Evolutionary conservation across 2,329 filamentous ascomycete species (phyloP).

Genomic region (Fusarium incarnatum): DNA sequence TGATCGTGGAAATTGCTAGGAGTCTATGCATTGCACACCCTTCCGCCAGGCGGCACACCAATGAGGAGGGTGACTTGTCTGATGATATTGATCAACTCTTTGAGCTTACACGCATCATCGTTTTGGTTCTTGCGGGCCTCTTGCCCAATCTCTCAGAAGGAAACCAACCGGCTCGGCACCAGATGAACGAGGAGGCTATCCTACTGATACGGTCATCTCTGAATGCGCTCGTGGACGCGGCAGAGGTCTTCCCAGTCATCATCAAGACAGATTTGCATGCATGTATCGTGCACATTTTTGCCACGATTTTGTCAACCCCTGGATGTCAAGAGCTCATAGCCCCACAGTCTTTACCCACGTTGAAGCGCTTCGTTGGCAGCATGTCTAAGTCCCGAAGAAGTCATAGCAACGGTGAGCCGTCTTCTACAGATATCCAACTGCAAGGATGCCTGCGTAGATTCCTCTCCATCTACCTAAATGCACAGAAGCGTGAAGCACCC

Average conservation of each 20-base stretch:
- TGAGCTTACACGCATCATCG: slow-evolving; percentile 94
- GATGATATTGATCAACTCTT: slow-evolving; percentile 99
- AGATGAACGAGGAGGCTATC: slow-evolving; percentile 88
- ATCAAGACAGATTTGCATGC: slow-evolving; percentile 97
- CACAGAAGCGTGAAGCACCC: slow-evolving; percentile 79
- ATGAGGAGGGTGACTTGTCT: slow-evolving; percentile 81
- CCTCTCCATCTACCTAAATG: slow-evolving; percentile 80
- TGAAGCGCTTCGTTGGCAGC: slow-evolving; percentile 88
- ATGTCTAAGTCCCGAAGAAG: slow-evolving; percentile 66
- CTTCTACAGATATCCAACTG: slow-evolving; percentile 74
- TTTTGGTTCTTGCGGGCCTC: slow-evolving; percentile 88
- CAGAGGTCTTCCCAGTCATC: slow-evolving; percentile 93
- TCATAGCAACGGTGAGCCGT: slow-evolving; percentile 54
- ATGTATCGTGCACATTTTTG: slow-evolving; percentile 96
- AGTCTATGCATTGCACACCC: slow-evolving; percentile 92
- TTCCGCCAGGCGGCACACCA: slow-evolving; percentile 72
- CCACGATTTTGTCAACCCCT: slow-evolving; percentile 88
- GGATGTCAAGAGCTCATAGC: slow-evolving; percentile 87
- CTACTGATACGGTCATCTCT: slow-evolving; percentile 82
- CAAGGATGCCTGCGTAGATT: slow-evolving; percentile 86
- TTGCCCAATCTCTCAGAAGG: slow-evolving; percentile 83
- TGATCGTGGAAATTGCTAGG: slow-evolving; percentile 93
- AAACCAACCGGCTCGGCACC: slow-evolving; percentile 74
- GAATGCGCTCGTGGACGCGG: slow-evolving; percentile 90
- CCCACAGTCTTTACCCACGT: slow-evolving; percentile 87